Evolutionary conservation across 116 monocot species (phyloP).

Genomic region (Phalaenopsis hybrid): DNA sequence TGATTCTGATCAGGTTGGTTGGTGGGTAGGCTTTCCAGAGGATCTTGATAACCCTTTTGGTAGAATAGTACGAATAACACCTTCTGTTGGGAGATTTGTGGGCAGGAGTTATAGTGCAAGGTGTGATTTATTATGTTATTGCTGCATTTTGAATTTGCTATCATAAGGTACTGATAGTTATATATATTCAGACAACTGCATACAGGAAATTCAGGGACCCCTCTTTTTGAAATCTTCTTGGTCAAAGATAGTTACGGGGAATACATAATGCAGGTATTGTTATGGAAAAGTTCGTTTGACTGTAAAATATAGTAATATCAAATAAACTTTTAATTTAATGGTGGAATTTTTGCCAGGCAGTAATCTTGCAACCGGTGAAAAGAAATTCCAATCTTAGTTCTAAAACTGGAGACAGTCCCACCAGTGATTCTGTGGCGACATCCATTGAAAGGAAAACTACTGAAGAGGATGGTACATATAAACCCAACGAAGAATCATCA

Average conservation of each 20-base stretch:
- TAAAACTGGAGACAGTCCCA: constrained; percentile 10
- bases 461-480: constrained; percentile 6
- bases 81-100: constrained; percentile 71
- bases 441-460: constrained; percentile 4
- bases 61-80: constrained; percentile 61
- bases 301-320: not conserved
- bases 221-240: constrained; percentile 88
- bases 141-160: not conserved
- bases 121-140: constrained; percentile 22
- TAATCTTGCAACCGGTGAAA: constrained; percentile 56
- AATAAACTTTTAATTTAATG: constrained; percentile 8
- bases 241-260: constrained; percentile 62
- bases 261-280: constrained; percentile 58
- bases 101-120: constrained; percentile 82
- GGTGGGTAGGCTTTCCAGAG: constrained; percentile 87
- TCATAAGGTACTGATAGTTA: constrained; percentile 13
- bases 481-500: constrained; percentile 17
- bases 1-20: constrained; percentile 55
- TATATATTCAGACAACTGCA: constrained; percentile 60
- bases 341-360: constrained; percentile 46
- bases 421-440: constrained; percentile 11
- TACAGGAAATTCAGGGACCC: constrained; percentile 65
- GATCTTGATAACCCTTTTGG: constrained; percentile 76
- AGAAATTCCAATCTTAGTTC: constrained; percentile 30
- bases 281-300: not conserved